Conservation (phyloP, 202 grass and related monocot species). For the Panicum virgatum region DNA sequence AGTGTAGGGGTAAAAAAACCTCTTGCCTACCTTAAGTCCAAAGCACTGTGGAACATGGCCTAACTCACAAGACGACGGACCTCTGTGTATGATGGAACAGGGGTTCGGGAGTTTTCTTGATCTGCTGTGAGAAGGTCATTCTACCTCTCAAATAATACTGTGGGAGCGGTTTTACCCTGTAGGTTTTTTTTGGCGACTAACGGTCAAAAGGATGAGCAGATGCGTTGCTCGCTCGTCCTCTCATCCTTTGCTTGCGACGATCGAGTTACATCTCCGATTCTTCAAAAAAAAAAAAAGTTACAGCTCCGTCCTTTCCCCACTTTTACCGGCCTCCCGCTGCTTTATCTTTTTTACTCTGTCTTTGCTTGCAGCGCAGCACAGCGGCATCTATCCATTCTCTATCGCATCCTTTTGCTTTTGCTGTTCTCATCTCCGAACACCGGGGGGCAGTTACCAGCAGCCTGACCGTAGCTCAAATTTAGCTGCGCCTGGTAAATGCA, state of each 20-base stretch:
- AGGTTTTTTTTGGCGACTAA: slow-evolving; percentile 29
- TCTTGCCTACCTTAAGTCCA: too few species aligned
- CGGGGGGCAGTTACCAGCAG: not conserved
- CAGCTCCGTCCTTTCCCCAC: not conserved
- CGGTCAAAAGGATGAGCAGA: slow-evolving; percentile 38
- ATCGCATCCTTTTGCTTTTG: slow-evolving; percentile 11
- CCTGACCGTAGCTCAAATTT: not conserved
- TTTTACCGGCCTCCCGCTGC: slow-evolving; percentile 33
- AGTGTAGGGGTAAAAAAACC: too few species aligned
- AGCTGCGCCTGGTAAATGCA: not conserved
- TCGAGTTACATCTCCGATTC: not conserved
- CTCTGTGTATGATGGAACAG: too few species aligned
- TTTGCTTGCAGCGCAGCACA: not conserved
- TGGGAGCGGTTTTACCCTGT: too few species aligned
- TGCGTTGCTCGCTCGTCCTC: not conserved
- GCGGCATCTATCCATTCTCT: not conserved
- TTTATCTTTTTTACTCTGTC: slow-evolving; percentile 33
- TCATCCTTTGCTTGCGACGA: not conserved
- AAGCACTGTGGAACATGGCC: too few species aligned
- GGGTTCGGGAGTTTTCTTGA: too few species aligned
- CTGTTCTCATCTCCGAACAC: slow-evolving; percentile 11
- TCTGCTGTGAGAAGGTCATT: too few species aligned
- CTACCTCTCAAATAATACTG: too few species aligned
- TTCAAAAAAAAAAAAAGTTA: too few species aligned
- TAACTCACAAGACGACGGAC: too few species aligned